phyloP scores from a whole-genome alignment of 2,329 filamentous ascomycete genomes.

The Aspergillus ochraceoroseus region DNA sequence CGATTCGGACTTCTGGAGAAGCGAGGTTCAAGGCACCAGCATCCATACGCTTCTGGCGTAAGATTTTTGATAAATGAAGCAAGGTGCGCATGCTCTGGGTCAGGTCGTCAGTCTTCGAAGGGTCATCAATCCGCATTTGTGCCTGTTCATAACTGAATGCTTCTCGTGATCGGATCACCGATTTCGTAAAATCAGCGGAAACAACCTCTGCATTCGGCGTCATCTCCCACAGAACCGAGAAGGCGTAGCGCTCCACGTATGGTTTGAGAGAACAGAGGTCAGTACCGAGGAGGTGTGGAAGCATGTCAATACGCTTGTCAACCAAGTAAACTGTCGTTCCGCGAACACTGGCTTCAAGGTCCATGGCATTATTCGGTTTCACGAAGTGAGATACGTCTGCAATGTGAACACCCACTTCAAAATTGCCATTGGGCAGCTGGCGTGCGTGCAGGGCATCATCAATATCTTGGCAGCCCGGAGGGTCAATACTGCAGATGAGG shows the following conservation, averaged over 20 bases:
- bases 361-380: slow-evolving; percentile 95
- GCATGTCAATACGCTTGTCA: slow-evolving; percentile 99
- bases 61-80: slow-evolving; percentile 81
- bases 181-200: slow-evolving; percentile 86
- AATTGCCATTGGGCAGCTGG: slow-evolving; percentile 82
- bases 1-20: slow-evolving; percentile 94
- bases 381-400: slow-evolving; percentile 99
- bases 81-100: slow-evolving; percentile 84
- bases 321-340: slow-evolving; percentile 97
- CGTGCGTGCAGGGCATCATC: slow-evolving; percentile 92
- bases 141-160: slow-evolving; percentile 98
- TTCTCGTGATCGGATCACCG: slow-evolving; percentile 92
- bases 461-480: slow-evolving; percentile 93
- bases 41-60: slow-evolving; percentile 93
- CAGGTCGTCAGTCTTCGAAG: slow-evolving; percentile 78
- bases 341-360: slow-evolving; percentile 85
- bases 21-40: slow-evolving; percentile 92
- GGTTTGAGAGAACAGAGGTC: slow-evolving; percentile 95
- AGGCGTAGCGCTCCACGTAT: slow-evolving; percentile 90
- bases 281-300: slow-evolving; percentile 91
- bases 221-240: slow-evolving; percentile 85
- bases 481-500: slow-evolving; percentile 95
- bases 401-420: slow-evolving; percentile 94
- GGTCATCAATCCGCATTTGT: slow-evolving; percentile 87
- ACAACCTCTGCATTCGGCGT: slow-evolving; percentile 80